Evolutionary conservation across 345 rosid species (phyloP), one percentile per base, ranked within the genome.

Genomic region (Limnanthes douglasii): DNA sequence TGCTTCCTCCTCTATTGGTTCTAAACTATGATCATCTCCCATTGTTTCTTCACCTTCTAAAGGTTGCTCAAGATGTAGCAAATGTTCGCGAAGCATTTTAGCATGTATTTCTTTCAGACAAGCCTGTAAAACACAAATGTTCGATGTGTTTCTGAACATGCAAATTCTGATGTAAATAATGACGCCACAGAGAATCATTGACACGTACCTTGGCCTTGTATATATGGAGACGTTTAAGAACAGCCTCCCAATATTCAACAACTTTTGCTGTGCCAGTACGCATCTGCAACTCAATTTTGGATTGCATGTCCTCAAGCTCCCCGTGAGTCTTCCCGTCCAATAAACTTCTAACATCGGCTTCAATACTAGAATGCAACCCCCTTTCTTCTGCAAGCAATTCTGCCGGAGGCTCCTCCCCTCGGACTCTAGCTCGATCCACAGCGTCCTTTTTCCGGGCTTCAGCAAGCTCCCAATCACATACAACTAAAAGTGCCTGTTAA

Each of bases 231-330:
- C 98, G 79, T 53, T 74, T 84, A 27, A 90, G 71, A 54, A 88
- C 71, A 31, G 82, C 97, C 58, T 88, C 94, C 97, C 97, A 88
- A 50, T 83, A 90, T 63, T 84, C 95, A 8, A 90, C 98, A 5
- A 90, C 95, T 65, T 80, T 90, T 0, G 94, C 98, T 3, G 86
- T 66, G 28, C 98, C 95, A 46, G 84, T 73, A 45, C 65, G 83
- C 73, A 90, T 69, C 58, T 77, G 84, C 26, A 60, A 55, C 61
- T 84, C 95, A 7, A 90, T 82, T 36, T 78, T 65, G 11, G 64
- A 62, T 48, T 64, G 73, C 38, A 84, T 41, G 16, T 63, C 74
- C 45, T 76, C 77, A 42, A 90, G 71, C 57, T 84, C 94, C 33
- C 43, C 29, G 31, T 77, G 76, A 13, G 66, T 77, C 57, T 84